Percentiles rank a stretch among this genome's conserved stretches.
These are phyloP conservation scores for Botrytis galanthina DNA, from an alignment of 2,329 filamentous ascomycete genomes.

Conservation along the genomic window DNA sequence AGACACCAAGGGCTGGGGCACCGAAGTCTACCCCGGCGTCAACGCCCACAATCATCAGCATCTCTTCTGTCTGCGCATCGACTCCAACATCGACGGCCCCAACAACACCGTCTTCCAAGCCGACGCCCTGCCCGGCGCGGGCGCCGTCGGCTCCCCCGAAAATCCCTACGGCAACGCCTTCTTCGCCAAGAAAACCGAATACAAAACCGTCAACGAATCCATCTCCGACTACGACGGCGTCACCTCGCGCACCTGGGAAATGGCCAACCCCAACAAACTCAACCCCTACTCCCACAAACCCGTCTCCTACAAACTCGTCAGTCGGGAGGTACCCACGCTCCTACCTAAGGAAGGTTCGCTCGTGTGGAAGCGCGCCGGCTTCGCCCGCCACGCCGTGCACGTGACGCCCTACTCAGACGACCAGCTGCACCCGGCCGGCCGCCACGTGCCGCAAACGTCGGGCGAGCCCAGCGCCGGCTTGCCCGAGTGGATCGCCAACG, in stretches of 20 bases:
- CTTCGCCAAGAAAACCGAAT: constrained; percentile 78
- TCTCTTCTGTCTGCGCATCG: constrained; percentile 84
- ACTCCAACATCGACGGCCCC: constrained; percentile 82
- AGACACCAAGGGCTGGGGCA: constrained; percentile 83
- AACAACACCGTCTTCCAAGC: constrained; percentile 83
- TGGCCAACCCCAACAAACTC: constrained; percentile 78
- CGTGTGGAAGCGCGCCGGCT: constrained; percentile 62
- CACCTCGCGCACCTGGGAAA: constrained; percentile 85
- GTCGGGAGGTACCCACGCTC: constrained; percentile 74
- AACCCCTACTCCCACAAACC: constrained; percentile 86
- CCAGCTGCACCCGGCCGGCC: constrained; percentile 58
- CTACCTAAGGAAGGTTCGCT: constrained; percentile 78
- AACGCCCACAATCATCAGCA: constrained; percentile 97
- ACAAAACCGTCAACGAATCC: constrained; percentile 65
- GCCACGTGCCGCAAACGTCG: constrained; percentile 58
- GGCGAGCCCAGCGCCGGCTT: constrained; percentile 46
- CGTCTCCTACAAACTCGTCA: constrained; percentile 84
- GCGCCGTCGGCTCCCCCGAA: constrained; percentile 73
- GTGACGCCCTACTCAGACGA: constrained; percentile 64
- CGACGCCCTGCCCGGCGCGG: constrained; percentile 69
- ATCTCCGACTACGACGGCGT: constrained; percentile 78
- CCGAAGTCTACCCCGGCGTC: constrained; percentile 83
- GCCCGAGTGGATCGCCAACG: constrained; percentile 54
- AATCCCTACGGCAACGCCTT: constrained; percentile 92
- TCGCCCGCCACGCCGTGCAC: constrained; percentile 58